These are phyloP conservation scores for Acanthamoeba castellanii DNA, from an alignment of 208 protist species.

Conservation along the genomic window DNA sequence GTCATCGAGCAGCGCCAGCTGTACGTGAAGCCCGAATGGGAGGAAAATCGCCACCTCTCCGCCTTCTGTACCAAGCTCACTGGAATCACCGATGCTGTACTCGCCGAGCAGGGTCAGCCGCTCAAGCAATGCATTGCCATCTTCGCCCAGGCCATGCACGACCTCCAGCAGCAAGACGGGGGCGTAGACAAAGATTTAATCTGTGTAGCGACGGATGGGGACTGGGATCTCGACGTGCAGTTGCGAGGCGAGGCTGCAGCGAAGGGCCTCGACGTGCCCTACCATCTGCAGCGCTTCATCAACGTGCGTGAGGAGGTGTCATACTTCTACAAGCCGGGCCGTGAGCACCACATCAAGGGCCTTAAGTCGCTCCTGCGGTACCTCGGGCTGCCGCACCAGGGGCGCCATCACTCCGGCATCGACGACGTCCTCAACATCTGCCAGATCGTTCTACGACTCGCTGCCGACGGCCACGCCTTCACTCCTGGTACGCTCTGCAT, in stretches of 20 bases:
- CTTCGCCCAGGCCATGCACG: conserved; percentile 18
- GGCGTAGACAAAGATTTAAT: not conserved
- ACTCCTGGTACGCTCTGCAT: not conserved
- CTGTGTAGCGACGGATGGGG: conserved; percentile 53
- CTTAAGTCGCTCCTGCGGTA: conserved; percentile 53
- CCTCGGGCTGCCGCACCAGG: conserved; percentile 27
- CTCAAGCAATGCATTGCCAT: not conserved
- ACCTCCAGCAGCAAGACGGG: not conserved
- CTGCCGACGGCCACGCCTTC: conserved; percentile 32
- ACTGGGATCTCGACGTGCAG: conserved; percentile 59
- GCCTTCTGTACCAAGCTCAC: conserved; percentile 77
- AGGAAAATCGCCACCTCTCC: conserved; percentile 28
- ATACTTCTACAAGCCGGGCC: conserved; percentile 42
- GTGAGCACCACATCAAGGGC: conserved; percentile 4
- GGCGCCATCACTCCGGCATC: conserved; percentile 61
- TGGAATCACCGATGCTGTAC: conserved; percentile 64
- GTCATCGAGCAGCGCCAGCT: conserved; percentile 22
- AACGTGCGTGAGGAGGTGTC: conserved; percentile 20
- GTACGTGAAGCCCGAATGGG: conserved; percentile 66
- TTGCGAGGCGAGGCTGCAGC: not conserved
- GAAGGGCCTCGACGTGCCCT: not conserved
- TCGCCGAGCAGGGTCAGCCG: not conserved
- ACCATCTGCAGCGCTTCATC: conserved; percentile 33
- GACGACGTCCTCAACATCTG: conserved; percentile 69
- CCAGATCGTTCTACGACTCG: conserved; percentile 29